A percentile compares a stretch with the other conserved stretches of the same genome.
Evolutionary conservation across 768 basidiomycete species (phyloP).

Genomic region (Auriscalpium vulgare): DNA sequence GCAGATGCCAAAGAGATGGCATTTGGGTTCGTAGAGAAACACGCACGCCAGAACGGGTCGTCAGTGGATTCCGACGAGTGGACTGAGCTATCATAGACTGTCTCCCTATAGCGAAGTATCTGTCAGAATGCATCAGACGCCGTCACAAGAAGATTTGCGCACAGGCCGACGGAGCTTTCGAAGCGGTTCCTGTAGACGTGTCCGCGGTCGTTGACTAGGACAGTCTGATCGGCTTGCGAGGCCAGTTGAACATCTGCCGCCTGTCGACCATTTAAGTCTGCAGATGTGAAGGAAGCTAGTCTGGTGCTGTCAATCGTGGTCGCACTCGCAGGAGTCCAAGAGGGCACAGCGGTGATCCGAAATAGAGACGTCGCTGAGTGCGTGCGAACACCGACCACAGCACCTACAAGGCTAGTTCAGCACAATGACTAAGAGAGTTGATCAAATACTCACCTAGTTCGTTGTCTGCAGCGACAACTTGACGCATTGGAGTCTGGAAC

Average conservation of each 20-base stretch:
- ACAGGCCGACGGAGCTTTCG: not conserved
- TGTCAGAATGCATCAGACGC: not conserved
- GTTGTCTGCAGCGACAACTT: slow-evolving; percentile 29
- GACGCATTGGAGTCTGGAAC: slow-evolving; percentile 65
- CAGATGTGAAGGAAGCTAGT: slow-evolving; percentile 18
- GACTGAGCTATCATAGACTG: no score
- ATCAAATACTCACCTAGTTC: not conserved
- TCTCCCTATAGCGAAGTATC: not conserved
- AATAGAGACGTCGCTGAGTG: slow-evolving; percentile 27
- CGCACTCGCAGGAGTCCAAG: not conserved
- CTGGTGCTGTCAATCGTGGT: slow-evolving; percentile 1
- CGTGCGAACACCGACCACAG: slow-evolving; percentile 19
- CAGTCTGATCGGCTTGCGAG: not conserved
- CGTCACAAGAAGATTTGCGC: no score
- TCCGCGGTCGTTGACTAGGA: slow-evolving; percentile 4
- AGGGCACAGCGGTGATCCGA: not conserved
- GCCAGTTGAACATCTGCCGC: slow-evolving; percentile 42
- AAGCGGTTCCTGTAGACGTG: slow-evolving; percentile 1
- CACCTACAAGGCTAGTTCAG: not conserved
- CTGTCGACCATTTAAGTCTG: slow-evolving; percentile 32
- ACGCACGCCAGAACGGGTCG: not conserved
- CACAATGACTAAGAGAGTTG: no score
- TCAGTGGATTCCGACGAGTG: no score
- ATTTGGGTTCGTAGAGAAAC: not conserved
- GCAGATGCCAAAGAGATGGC: slow-evolving; percentile 30